phyloP scores from a whole-genome alignment of 2,329 filamentous ascomycete genomes.

The Pseudocercospora crystallina region DNA sequence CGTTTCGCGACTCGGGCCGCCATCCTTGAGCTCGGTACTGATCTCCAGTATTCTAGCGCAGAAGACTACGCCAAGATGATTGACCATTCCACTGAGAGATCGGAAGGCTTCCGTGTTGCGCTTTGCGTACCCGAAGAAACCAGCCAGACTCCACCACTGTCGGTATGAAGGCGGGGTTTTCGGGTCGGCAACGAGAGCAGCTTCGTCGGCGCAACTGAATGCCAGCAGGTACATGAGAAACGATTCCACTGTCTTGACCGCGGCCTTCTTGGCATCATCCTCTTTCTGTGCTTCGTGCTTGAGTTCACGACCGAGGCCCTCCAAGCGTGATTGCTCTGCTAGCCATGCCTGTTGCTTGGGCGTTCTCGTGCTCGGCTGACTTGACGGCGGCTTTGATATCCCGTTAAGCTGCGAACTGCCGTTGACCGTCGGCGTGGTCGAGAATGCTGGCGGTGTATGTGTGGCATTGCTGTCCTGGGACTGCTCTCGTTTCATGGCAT shows the following conservation, averaged over 20 bases:
- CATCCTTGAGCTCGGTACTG: slow-evolving; percentile 10
- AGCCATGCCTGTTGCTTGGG: slow-evolving; percentile 39
- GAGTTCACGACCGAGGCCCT: slow-evolving; percentile 44
- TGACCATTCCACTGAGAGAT: slow-evolving; percentile 43
- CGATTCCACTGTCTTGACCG: slow-evolving; percentile 47
- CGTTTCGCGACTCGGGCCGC: slow-evolving; percentile 7
- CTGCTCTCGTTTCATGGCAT: slow-evolving; percentile 27
- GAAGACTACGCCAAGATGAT: slow-evolving; percentile 42
- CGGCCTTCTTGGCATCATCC: slow-evolving; percentile 29
- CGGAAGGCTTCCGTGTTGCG: slow-evolving; percentile 25
- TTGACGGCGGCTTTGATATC: slow-evolving; percentile 21
- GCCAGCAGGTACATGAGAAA: slow-evolving; percentile 41
- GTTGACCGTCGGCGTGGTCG: slow-evolving; percentile 24
- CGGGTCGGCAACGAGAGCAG: slow-evolving; percentile 25
- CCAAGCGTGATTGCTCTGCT: slow-evolving; percentile 41
- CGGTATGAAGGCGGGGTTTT: slow-evolving; percentile 22
- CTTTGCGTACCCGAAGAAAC: slow-evolving; percentile 31
- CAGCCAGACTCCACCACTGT: slow-evolving; percentile 30
- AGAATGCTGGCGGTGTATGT: slow-evolving; percentile 27
- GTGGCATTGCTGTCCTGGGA: slow-evolving; percentile 26
- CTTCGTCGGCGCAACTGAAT: slow-evolving; percentile 34
- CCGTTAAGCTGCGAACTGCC: slow-evolving; percentile 18
- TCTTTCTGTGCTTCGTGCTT: slow-evolving; percentile 38
- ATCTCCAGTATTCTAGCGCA: slow-evolving; percentile 38
- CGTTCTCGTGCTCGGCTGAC: slow-evolving; percentile 26